Evolutionary conservation across 768 basidiomycete species (phyloP).

Genomic region (Rhodotorula diobovata): DNA sequence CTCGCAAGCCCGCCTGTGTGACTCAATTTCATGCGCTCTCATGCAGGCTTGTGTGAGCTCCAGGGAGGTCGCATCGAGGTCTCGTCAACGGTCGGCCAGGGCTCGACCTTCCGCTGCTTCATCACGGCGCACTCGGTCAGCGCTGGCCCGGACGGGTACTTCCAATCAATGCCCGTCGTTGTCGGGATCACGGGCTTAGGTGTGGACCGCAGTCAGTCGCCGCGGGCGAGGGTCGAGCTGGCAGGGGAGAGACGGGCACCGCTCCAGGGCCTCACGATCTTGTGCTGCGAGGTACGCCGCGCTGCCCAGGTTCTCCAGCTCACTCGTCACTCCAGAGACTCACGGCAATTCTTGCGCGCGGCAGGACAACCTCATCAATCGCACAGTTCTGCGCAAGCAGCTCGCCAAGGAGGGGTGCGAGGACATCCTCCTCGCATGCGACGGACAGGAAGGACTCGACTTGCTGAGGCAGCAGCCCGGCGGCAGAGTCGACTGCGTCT

Average conservation of each 20-base stretch:
- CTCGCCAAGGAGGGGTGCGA: conserved; percentile 23
- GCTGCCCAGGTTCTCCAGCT: background rate
- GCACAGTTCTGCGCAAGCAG: conserved; percentile 22
- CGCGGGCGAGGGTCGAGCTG: no score
- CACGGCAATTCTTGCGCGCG: background rate
- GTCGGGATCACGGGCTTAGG: conserved; percentile 31
- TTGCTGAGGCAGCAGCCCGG: background rate
- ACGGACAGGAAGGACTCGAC: conserved; percentile 25
- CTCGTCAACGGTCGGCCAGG: conserved; percentile 26
- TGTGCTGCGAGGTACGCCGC: conserved; percentile 27
- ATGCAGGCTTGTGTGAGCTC: conserved; percentile 29
- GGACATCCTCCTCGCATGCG: conserved; percentile 22
- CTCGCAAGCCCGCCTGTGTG: no score
- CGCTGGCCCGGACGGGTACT: background rate
- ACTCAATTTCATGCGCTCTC: background rate
- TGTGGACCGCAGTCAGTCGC: no score
- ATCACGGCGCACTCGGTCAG: conserved; percentile 33
- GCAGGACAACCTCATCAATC: conserved; percentile 36
- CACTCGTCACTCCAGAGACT: accelerated
- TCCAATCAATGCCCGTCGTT: conserved; percentile 1
- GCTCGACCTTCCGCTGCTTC: conserved; percentile 36
- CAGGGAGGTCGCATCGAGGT: conserved; percentile 34
- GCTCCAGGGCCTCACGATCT: conserved; percentile 2
- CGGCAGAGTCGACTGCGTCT: conserved; percentile 27
- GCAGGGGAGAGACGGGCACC: no score